Evolutionary conservation across 345 rosid genomes (phyloP), one percentile per base, ranked within the genome.

Genomic region (Melaleuca alternifolia): DNA sequence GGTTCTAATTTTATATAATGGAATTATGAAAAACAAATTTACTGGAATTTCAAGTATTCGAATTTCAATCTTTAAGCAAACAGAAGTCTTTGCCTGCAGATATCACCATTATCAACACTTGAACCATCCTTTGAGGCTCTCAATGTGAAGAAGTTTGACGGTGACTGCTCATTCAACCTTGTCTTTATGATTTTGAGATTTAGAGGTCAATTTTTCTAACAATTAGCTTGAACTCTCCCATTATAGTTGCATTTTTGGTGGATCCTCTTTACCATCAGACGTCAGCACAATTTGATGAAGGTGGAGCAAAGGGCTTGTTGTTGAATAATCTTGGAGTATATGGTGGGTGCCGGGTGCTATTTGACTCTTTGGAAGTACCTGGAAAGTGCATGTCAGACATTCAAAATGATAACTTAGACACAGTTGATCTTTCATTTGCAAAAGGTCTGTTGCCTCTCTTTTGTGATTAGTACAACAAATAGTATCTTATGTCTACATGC

Each of bases 221-320:
- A 44, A 50, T 75, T 51, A 59, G 50, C 28, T 18, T 54, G 76
- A 89, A 83, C 30, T 33, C 88, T 88, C 82, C 75, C 59, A 85
- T 92, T 87, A 65, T 92, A 97, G 99, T 90, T 93, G 97, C 99
- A 77, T 96, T 97, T 91, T 93, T 96, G 5, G 99, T 97, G 90
- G 99, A 96, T 92, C 99, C 99, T 24, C 92, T 97, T 75, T 97
- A 97, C 92, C 98, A 95, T 88, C 99, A 97, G 89, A 96, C 99
- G 75, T 95, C 99, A 85, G 99, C 99, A 85, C 97, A 96, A 89
- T 96, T 96, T 89, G 99, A 97, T 89, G 99, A 95, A 94, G 99
- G 99, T 86, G 99, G 99, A 89, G 99, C 96, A 50, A 96, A 92
- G 91, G 99, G 97, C 85, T 93, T 97, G 75, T 85, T 97, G 89